Evolutionary conservation across 805 yeast species (phyloP), one percentile per base, ranked within the genome.

Genomic region (Ogataea dorogensis): DNA sequence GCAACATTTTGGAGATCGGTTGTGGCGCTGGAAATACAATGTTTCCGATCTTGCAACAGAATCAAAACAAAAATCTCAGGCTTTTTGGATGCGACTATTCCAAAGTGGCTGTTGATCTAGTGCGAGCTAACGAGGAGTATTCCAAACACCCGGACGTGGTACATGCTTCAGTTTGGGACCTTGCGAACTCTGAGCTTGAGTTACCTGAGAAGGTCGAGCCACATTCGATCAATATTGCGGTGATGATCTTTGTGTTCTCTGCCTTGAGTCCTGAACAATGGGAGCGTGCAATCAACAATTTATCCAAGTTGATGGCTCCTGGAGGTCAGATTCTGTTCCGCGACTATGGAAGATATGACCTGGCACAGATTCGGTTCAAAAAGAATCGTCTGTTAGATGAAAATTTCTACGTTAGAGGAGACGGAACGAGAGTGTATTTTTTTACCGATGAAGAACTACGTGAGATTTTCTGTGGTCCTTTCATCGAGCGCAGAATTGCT

Each of bases 21-120:
- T 93, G 98, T 64, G 98, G 98, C 38, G 98, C 96, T 5, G 98
- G 98, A 8, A 93, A 93, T 60, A 93, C 98, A 0, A 75, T 93
- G 68, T 93, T 83, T 59, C 98, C 98, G 4, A 81, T 93, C 14
- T 64, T 93, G 40, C 73, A 73, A 37, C 88, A 83, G 50, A 93
- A 93, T 58, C 70, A 85, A 58, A 93, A 93, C 62, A 79, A 80
- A n/a, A 63, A 79, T 17, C 64, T 93, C 34, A 72, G 66, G 47
- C 75, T 93, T 6, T 72, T 77, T 36, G 98, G 95, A 2, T 93
- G 88, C 32, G 98, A 93, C 61, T 93, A 84, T 58, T 83, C 94
- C 40, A 78, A 81, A 41, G 81, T 81, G 44, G 98, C 98, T 0
- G 93, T 93, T 12, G 88, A 91, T 43, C 60, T 93, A 30, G 96